Conservation (phyloP, 148 eudicot species). For the Spergularia marina region DNA sequence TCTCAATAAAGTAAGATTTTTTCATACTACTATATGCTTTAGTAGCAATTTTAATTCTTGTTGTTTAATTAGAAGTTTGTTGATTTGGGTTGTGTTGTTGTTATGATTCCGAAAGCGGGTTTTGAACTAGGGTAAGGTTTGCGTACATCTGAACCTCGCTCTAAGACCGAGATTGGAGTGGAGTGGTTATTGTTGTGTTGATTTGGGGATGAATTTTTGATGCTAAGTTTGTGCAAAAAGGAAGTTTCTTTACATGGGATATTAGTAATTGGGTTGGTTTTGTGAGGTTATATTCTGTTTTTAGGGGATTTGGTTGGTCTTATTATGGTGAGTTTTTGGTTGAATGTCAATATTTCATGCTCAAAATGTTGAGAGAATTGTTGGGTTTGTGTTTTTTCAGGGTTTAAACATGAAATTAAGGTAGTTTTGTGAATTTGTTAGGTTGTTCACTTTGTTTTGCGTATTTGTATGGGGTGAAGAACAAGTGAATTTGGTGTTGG, state of each 20-base stretch:
- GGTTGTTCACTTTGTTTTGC: background rate
- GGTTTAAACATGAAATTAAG: slow-evolving; percentile 1
- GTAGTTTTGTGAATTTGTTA: background rate
- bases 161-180: background rate
- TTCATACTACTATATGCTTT: background rate
- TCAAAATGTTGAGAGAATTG: background rate
- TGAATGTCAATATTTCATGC: slow-evolving; percentile 3
- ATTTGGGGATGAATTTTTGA: slow-evolving; percentile 9
- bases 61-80: background rate
- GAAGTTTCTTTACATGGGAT: slow-evolving; percentile 25
- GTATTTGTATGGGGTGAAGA: background rate
- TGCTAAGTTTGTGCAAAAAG: background rate
- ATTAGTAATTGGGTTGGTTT: slow-evolving; percentile 15
- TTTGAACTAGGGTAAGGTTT: background rate
- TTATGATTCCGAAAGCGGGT: background rate
- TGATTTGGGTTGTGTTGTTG: slow-evolving; percentile 19
- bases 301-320: slow-evolving; percentile 5
- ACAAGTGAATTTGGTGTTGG: background rate
- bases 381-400: background rate
- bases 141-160: background rate
- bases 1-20: slow-evolving; percentile 25
- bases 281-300: slow-evolving; percentile 30
- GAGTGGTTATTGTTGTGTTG: slow-evolving; percentile 4
- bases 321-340: slow-evolving; percentile 10
- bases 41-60: background rate